Percentiles rank a stretch among this genome's conserved stretches.
Conservation (phyloP, 352 stramenopile species). For the Globisporangium lucens region DNA sequence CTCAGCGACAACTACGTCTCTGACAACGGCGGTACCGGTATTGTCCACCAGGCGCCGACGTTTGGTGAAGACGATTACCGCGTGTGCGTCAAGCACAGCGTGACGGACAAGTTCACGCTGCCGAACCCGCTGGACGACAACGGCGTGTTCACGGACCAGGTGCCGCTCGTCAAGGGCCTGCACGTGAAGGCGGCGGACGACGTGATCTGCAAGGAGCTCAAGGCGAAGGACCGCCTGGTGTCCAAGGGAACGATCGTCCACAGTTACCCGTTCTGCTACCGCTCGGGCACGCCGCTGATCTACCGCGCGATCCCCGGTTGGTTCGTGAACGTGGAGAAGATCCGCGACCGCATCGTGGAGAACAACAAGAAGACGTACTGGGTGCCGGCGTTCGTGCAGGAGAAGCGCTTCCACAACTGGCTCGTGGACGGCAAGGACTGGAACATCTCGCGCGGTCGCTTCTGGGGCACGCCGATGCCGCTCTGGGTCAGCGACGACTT, state of each 20-base stretch:
- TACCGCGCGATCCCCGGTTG: constrained; percentile 99
- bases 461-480: constrained; percentile 99
- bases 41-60: constrained; percentile 98
- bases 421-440: constrained; percentile 98
- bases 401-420: constrained; percentile 99
- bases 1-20: constrained; percentile 98
- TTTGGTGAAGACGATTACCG: constrained; percentile 99
- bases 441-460: constrained; percentile 97
- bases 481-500: constrained; percentile 98
- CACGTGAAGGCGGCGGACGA: constrained; percentile 99
- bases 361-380: constrained; percentile 88
- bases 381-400: constrained; percentile 93
- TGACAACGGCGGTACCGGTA: constrained; percentile 95
- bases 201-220: constrained; percentile 94
- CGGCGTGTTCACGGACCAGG: constrained; percentile 92
- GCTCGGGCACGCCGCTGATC: constrained; percentile 99
- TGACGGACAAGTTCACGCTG: constrained; percentile 94
- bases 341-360: constrained; percentile 93
- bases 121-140: constrained; percentile 98
- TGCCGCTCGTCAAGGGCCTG: constrained; percentile 91
- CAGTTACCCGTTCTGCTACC: constrained; percentile 99
- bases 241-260: constrained; percentile 97
- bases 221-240: constrained; percentile 93
- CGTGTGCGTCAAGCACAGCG: constrained; percentile 94
- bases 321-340: constrained; percentile 99